A percentile compares a stretch with the other conserved stretches of the same genome.
Evolutionary conservation across 2,329 filamentous ascomycete genomes (phyloP).

Genomic region (Blumeria hordei): DNA sequence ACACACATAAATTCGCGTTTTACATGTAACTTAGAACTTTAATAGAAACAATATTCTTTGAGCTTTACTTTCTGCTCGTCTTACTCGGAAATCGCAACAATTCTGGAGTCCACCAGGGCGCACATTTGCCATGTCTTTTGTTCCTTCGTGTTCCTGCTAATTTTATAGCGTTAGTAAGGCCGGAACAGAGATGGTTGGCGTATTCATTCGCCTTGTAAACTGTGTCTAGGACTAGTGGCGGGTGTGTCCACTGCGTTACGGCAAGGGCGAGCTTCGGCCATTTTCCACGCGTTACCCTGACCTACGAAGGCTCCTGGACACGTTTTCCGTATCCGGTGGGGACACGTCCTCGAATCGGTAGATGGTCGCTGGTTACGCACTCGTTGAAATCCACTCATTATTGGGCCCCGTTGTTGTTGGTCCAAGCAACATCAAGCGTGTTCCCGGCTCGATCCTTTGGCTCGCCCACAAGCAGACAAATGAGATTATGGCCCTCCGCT

Average conservation of each 20-base stretch:
- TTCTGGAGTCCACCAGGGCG: background rate
- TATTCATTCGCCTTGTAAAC: background rate
- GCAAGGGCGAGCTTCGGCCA: background rate
- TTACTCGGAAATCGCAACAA: too few species aligned
- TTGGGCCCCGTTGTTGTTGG: background rate
- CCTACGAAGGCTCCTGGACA: background rate
- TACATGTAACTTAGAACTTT: too few species aligned
- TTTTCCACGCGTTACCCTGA: background rate
- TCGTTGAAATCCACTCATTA: background rate
- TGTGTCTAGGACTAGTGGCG: background rate
- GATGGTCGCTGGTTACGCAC: background rate
- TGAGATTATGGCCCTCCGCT: background rate
- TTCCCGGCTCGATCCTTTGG: background rate
- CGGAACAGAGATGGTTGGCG: background rate
- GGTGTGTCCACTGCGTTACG: background rate
- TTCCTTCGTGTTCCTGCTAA: background rate
- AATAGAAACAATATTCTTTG: too few species aligned
- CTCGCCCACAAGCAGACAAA: background rate
- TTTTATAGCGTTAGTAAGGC: background rate
- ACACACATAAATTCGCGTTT: too few species aligned
- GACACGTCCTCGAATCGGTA: background rate
- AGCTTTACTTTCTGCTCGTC: too few species aligned
- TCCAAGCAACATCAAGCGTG: background rate
- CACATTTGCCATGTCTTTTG: background rate
- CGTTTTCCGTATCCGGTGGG: background rate